Evolutionary conservation across 768 basidiomycete species (phyloP), one percentile per base, ranked within the genome.

Genomic region (Boletellus ananiceps): DNA sequence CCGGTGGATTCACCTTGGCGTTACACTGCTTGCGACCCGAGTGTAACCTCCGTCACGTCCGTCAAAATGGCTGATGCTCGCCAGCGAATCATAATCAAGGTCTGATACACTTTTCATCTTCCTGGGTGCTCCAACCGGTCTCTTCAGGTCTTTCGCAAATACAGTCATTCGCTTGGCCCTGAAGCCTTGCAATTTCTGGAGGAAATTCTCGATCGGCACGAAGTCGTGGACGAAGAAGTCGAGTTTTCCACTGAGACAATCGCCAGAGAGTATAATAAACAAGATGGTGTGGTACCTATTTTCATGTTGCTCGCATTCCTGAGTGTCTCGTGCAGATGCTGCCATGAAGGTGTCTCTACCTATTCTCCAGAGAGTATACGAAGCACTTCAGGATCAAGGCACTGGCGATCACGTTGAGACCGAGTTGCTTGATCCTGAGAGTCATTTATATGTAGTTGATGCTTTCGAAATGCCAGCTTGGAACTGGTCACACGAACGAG

Each of bases 401-500:
- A 67, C 71, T 25, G 66, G 73, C 8, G 60, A 58, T 36, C 69
- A 67, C 33, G 62, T 70, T 33, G 80, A 82, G 55, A 79, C 79
- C 35, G 85, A 88, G 38, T 65, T 78, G 8, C 73, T 93, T 21
- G 90, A 93, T 56, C 84, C 88, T 6, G 85, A 91, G 29, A 83
- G 77, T 36, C 88, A 96, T 63, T 69, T 98, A 25, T 81, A 83
- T 59, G 74, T 97, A 55, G 73, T 98, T 27, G 83, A 95, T 64
- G 86, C 95, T 9, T 95, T 93, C 59, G 93, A 95, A 44, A 97
- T 98, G 93, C 96, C 96, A 1, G 71, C 83, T 12, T 93, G 93
- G 85, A 79, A 86, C 59, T 99, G 91, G 83, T 92, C 93, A 14
- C 71, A 76, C 27, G 89, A 94, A 60, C 74, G 88, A 50, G 86